These are phyloP conservation scores for Amaranthus hypochondriacus DNA, from an alignment of 148 eudicot species.

Conservation along the genomic window DNA sequence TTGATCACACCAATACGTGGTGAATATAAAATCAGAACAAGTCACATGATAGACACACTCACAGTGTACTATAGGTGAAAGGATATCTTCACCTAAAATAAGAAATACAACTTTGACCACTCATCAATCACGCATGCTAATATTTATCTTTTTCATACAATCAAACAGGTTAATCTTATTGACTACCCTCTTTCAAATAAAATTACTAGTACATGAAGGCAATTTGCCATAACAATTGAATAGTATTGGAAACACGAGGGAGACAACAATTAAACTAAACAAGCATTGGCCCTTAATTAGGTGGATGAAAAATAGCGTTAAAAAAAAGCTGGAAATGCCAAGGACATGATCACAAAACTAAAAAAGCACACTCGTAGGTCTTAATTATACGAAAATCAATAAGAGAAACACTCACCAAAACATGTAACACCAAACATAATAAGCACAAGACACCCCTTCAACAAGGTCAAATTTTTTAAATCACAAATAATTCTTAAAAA, in stretches of 20 bases:
- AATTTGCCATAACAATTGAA: not conserved
- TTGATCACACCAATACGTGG: not conserved
- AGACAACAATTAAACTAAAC: no score
- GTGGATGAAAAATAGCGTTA: no score
- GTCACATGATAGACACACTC: not conserved
- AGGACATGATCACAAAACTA: not conserved
- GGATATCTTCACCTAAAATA: no score
- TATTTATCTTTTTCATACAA: not conserved
- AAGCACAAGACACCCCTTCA: not conserved
- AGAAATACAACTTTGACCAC: not conserved
- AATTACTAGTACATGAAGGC: not conserved
- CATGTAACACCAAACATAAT: no score
- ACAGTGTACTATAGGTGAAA: not conserved
- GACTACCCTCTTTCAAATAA: not conserved
- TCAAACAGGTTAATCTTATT: not conserved
- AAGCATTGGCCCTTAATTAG: no score
- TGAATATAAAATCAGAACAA: not conserved
- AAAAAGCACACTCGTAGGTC: no score
- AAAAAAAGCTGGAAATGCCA: not conserved
- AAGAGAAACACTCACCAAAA: no score
- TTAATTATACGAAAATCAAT: no score
- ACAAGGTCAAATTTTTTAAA: not conserved
- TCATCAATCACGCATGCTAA: not conserved
- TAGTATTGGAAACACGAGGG: not conserved
- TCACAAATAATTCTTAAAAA: not conserved